Evolutionary conservation across 1,284 basidiomycete genomes (phyloP).

Genomic region (Hymenochaete sp.): DNA sequence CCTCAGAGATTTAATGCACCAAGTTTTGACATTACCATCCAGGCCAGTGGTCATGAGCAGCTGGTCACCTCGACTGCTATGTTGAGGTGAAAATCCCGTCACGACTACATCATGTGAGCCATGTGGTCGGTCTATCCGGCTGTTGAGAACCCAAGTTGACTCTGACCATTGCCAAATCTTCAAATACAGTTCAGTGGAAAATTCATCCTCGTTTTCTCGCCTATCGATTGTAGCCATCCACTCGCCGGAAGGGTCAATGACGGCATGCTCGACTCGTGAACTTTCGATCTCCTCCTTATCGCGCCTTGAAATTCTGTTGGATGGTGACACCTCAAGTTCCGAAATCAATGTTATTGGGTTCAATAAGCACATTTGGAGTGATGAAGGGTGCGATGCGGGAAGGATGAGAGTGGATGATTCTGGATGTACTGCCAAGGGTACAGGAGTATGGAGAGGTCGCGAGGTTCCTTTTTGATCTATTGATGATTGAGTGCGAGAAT

Average conservation of each 20-base stretch:
- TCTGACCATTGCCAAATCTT: constrained; percentile 88
- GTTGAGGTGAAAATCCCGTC: constrained; percentile 56
- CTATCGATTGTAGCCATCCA: constrained; percentile 94
- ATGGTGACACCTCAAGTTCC: constrained; percentile 90
- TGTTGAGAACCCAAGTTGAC: constrained; percentile 56
- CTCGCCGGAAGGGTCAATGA: constrained; percentile 58
- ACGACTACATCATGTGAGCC: constrained; percentile 57
- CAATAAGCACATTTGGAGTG: constrained; percentile 85
- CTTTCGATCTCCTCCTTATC: constrained; percentile 78
- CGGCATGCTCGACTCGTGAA: constrained; percentile 65
- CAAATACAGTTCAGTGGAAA: constrained; percentile 66
- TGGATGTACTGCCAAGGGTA: constrained; percentile 66
- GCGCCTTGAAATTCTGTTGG: constrained; percentile 81
- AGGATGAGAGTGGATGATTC: constrained; percentile 73
- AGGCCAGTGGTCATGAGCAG: constrained; percentile 61
- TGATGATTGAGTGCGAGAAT: not conserved
- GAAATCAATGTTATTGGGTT: constrained; percentile 62
- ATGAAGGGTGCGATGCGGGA: constrained; percentile 90
- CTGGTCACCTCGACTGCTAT: constrained; percentile 25
- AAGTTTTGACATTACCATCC: constrained; percentile 65
- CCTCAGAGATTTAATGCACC: constrained; percentile 46
- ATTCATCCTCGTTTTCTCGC: constrained; percentile 57
- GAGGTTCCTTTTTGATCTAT: constrained; percentile 13
- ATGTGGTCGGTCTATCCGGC: constrained; percentile 87
- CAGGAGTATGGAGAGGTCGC: constrained; percentile 14